A percentile compares a stretch with the other conserved stretches of the same genome.
Conservation (phyloP, 805 yeast species). For the Saccharomyces mikatae region DNA sequence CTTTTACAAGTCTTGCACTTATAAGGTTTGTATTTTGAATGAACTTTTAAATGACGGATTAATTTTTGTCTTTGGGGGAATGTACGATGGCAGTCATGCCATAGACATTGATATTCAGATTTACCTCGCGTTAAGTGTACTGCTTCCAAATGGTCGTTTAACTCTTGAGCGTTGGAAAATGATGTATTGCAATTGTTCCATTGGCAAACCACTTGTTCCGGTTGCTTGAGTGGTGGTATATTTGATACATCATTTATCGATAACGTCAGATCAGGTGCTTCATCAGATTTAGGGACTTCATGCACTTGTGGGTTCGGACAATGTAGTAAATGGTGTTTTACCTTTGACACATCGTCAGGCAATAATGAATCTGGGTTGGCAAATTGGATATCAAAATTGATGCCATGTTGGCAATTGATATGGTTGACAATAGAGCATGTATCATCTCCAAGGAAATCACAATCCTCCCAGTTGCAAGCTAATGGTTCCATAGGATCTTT, state of each 20-base stretch:
- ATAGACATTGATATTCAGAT: slow-evolving; percentile 58
- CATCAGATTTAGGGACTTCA: not conserved
- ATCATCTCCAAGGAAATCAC: slow-evolving; percentile 50
- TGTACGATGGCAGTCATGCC: slow-evolving; percentile 69
- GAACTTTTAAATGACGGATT: slow-evolving; percentile 78
- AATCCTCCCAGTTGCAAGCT: slow-evolving; percentile 68
- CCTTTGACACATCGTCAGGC: slow-evolving; percentile 1
- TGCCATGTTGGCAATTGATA: slow-evolving; percentile 41
- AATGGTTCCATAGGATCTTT: not conserved
- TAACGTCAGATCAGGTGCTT: not conserved
- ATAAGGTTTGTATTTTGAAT: slow-evolving; percentile 77
- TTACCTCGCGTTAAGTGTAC: slow-evolving; percentile 71
- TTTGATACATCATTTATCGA: not conserved
- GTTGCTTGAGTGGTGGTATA: not conserved
- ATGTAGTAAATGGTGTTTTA: slow-evolving; percentile 10
- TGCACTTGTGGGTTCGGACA: slow-evolving; percentile 2
- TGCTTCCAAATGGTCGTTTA: slow-evolving; percentile 62
- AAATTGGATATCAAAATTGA: slow-evolving; percentile 26
- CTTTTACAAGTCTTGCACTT: slow-evolving; percentile 63
- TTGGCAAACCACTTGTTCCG: slow-evolving; percentile 10
- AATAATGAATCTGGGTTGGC: slow-evolving; percentile 10
- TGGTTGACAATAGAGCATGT: slow-evolving; percentile 52
- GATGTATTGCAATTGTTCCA: slow-evolving; percentile 40
- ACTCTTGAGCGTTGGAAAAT: slow-evolving; percentile 48
- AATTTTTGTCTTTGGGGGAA: slow-evolving; percentile 83